These are phyloP conservation scores for Xylaria hypoxylon DNA, from an alignment of 2,329 filamentous ascomycete species.

Conservation along the genomic window DNA sequence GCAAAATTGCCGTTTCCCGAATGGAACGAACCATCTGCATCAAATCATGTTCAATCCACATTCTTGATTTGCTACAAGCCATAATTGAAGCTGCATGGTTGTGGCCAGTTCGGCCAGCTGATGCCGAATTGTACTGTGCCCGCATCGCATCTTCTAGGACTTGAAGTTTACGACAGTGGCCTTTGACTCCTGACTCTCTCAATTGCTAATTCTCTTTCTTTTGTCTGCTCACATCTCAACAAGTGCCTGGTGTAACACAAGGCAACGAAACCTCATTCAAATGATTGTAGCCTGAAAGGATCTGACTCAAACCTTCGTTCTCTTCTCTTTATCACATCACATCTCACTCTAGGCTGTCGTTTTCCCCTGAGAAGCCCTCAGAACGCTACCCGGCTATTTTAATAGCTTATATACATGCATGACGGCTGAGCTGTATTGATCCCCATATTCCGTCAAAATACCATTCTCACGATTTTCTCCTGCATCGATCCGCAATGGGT, in stretches of 20 bases:
- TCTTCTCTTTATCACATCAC: constrained; percentile 3
- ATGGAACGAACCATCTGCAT: constrained; percentile 8
- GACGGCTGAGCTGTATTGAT: constrained; percentile 26
- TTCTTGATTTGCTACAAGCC: constrained; percentile 22
- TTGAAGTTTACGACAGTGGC: background rate
- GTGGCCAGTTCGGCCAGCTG: constrained; percentile 27
- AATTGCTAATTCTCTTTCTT: background rate
- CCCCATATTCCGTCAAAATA: constrained; percentile 13
- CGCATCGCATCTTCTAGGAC: constrained; percentile 6
- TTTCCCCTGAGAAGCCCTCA: constrained; percentile 10
- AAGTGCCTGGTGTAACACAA: background rate
- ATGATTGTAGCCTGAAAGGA: constrained; percentile 11
- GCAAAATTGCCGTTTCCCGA: constrained; percentile 31
- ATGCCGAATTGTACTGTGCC: constrained; percentile 28
- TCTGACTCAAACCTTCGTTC: constrained; percentile 1
- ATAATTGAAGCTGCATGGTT: constrained; percentile 18
- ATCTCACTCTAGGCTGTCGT: background rate
- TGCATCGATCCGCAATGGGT: constrained; percentile 14
- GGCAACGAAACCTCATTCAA: constrained; percentile 8
- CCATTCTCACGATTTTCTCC: background rate
- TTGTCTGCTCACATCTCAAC: constrained; percentile 11
- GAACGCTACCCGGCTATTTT: background rate
- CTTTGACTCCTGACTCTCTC: no score
- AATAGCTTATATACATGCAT: constrained; percentile 11
- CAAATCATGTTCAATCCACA: constrained; percentile 34